phyloP scores from a whole-genome alignment of 208 protist genomes.

The Trypanosoma boissoni region DNA sequence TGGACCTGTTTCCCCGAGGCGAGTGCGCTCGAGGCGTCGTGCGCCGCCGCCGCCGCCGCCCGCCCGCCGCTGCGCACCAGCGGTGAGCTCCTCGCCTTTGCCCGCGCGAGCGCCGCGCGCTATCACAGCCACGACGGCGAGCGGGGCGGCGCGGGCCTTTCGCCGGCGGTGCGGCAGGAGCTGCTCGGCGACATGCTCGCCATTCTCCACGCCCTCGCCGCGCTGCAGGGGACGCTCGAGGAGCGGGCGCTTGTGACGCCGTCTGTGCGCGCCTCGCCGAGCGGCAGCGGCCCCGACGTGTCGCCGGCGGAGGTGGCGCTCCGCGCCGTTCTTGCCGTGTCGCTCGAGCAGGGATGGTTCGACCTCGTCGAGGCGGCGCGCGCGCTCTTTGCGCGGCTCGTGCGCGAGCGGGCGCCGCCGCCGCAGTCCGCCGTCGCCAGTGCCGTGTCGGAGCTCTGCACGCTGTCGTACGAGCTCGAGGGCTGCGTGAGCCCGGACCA shows the following conservation, averaged over 20 bases:
- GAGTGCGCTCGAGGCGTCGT: conserved; percentile 7
- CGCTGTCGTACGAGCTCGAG: conserved; percentile 58
- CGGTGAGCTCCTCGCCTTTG: conserved; percentile 28
- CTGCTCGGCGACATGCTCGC: conserved; percentile 36
- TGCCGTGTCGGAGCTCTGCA: conserved; percentile 48
- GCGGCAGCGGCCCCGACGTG: conserved; percentile 4
- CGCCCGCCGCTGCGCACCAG: conserved; percentile 24
- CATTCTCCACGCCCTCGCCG: conserved; percentile 38
- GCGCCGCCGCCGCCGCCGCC: conserved; percentile 33
- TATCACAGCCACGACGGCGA: conserved; percentile 10
- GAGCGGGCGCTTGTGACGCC: conserved; percentile 43
- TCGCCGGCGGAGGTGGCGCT: conserved; percentile 54
- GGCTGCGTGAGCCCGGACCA: conserved; percentile 21
- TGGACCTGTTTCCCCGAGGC: conserved; percentile 41
- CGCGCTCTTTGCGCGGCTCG: conserved; percentile 41
- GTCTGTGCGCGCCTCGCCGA: background rate
- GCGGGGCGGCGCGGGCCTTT: background rate
- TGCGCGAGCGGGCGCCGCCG: conserved; percentile 36
- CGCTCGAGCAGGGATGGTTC: conserved; percentile 55
- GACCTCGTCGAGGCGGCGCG: conserved; percentile 51
- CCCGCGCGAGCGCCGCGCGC: conserved; percentile 19
- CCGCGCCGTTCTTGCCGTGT: conserved; percentile 45
- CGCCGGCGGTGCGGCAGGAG: conserved; percentile 24
- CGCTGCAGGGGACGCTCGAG: conserved; percentile 41
- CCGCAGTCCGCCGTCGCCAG: conserved; percentile 44